Percentiles rank a stretch among this genome's conserved stretches.
Conservation (phyloP, 306 rosid species). For the Astragalus membranaceus region DNA sequence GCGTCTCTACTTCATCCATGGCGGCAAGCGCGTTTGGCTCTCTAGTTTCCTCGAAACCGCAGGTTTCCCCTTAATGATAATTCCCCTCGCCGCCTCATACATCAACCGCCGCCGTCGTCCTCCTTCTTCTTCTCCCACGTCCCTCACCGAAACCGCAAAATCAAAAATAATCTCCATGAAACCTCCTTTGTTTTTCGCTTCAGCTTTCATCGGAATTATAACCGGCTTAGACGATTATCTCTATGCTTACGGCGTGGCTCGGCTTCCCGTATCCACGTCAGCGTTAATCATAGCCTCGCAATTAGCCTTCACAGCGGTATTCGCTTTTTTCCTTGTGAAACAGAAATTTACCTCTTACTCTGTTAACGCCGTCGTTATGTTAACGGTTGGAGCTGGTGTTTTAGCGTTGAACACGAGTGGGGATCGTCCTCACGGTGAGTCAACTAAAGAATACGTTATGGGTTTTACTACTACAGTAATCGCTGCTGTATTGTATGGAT, state of each 20-base stretch:
- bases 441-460: slow-evolving; percentile 30
- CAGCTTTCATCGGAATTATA: slow-evolving; percentile 41
- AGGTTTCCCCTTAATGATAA: slow-evolving; percentile 54
- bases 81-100: slow-evolving; percentile 39
- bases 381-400: slow-evolving; percentile 55
- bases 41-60: slow-evolving; percentile 57
- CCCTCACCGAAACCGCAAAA: background rate
- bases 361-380: slow-evolving; percentile 50
- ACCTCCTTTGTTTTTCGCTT: slow-evolving; percentile 30
- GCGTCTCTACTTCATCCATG: slow-evolving; percentile 74
- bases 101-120: background rate
- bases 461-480: slow-evolving; percentile 56
- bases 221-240: slow-evolving; percentile 62
- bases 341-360: slow-evolving; percentile 61
- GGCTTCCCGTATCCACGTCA: slow-evolving; percentile 60
- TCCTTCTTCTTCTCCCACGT: no score
- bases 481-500: slow-evolving; percentile 64
- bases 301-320: slow-evolving; percentile 65
- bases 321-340: slow-evolving; percentile 35
- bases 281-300: slow-evolving; percentile 54
- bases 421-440: slow-evolving; percentile 68
- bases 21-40: slow-evolving; percentile 71
- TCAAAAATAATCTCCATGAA: slow-evolving; percentile 22
- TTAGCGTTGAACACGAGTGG: slow-evolving; percentile 54
- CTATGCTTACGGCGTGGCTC: slow-evolving; percentile 59